Conservation (phyloP, 1,139 yeast genomes). For the Magnusiomyces magnusii region DNA sequence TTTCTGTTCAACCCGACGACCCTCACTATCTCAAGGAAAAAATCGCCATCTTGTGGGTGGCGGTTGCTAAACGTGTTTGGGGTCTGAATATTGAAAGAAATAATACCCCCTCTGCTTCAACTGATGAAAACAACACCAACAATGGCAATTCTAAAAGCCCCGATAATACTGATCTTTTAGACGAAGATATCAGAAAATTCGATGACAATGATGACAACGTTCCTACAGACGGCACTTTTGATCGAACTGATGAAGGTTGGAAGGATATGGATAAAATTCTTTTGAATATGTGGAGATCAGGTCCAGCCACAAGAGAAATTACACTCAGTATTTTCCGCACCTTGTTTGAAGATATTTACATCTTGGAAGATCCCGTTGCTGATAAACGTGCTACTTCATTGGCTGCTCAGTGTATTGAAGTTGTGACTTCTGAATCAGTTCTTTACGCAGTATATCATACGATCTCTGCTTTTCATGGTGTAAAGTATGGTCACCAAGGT, state of each 20-base stretch:
- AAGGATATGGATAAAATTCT: slow-evolving; percentile 74
- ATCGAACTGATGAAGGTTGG: slow-evolving; percentile 57
- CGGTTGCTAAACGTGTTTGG: slow-evolving; percentile 90
- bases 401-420: slow-evolving; percentile 75
- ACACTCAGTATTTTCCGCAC: slow-evolving; percentile 73
- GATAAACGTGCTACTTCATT: slow-evolving; percentile 70
- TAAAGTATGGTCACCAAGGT: slow-evolving; percentile 57
- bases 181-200: neutral
- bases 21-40: slow-evolving; percentile 91
- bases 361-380: slow-evolving; percentile 87
- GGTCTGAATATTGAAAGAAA: slow-evolving; percentile 43
- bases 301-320: slow-evolving; percentile 58
- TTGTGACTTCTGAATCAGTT: slow-evolving; percentile 64
- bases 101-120: neutral
- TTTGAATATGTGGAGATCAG: slow-evolving; percentile 63
- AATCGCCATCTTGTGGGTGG: slow-evolving; percentile 84
- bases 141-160: neutral
- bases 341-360: slow-evolving; percentile 87
- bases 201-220: slow-evolving; percentile 14
- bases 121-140: neutral
- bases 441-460: slow-evolving; percentile 64
- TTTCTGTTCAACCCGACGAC: slow-evolving; percentile 51
- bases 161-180: neutral
- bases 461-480: slow-evolving; percentile 40
- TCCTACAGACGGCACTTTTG: neutral